phyloP scores from a whole-genome alignment of 1,284 basidiomycete species.

The Ustilago loliicola region DNA sequence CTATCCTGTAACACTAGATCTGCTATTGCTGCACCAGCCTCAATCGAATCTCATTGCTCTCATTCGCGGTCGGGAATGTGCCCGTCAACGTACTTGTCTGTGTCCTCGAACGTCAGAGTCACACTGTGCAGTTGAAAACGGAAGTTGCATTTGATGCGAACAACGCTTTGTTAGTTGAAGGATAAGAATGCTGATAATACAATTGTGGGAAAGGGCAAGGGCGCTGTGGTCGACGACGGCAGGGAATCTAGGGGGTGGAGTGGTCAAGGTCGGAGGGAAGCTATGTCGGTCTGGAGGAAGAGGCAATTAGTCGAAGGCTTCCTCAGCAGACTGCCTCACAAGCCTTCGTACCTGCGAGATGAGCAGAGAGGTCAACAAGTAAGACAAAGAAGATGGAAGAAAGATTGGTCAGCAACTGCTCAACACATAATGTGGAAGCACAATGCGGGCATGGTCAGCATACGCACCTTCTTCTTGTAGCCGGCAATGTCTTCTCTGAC shows the following conservation, averaged over 20 bases:
- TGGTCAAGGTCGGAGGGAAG: not conserved
- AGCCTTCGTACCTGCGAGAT: constrained; percentile 59
- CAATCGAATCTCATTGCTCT: constrained; percentile 9
- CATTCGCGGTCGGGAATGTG: not conserved
- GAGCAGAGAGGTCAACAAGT: not conserved
- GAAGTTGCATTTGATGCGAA: not conserved
- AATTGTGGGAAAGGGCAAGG: constrained; percentile 8
- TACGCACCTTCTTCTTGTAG: constrained; percentile 67
- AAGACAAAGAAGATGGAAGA: not conserved
- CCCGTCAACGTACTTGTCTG: not conserved
- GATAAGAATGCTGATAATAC: constrained; percentile 24
- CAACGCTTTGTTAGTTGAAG: not conserved
- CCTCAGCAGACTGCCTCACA: constrained; percentile 67
- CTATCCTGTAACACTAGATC: constrained; percentile 44
- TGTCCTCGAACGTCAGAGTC: not conserved
- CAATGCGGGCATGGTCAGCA: not conserved
- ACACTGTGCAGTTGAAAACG: not conserved
- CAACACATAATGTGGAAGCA: not conserved
- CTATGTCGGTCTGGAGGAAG: not conserved
- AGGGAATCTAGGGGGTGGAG: not conserved
- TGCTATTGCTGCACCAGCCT: constrained; percentile 9
- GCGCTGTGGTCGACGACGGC: not conserved
- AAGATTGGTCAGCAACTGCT: not conserved
- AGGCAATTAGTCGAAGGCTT: constrained; percentile 48
- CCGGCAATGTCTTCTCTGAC: constrained; percentile 66